Base-by-base conservation (phyloP, 1,139 yeast genomes). In the Pichia kudriavzevii region DNA sequence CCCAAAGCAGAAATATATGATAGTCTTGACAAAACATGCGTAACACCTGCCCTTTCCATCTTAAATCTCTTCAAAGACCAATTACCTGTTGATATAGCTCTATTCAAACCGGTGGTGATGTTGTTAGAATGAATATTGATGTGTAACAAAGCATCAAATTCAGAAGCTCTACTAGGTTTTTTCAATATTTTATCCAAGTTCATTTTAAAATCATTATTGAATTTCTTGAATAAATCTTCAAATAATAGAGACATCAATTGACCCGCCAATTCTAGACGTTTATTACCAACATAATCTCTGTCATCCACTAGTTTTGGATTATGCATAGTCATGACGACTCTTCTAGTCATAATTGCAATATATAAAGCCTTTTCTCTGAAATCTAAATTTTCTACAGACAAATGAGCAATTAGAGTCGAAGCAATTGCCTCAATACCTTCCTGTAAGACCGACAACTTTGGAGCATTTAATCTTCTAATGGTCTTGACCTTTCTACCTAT, bases 1-100 rank as follows among this genome's bases (percentile, higher is more conserved):
- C 99, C 99, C 44, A 91, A 66, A 0, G 98, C 99, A 9, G 94
- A 79, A 35, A 91, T 91, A 57, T 87, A 91, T 22, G 95, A 83
- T 40, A 91, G 66, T 55, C 99, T 71, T 40, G 94, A 80, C 38
- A 91, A 67, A 30, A 91, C 97, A 57, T 91, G 98, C 4, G 99
- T 93, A 33, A 91, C 98, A 63, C 99, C 99, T 0, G 99, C 98
- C 45, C 98, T 76, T 64, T 93, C 98, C 99, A 91, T 91, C 79
- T 88, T 91, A 69, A 91, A 91, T 66, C 99, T 85, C 62, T 91
- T 91, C 56, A 91, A 70, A 1, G 96, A 85, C 99, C 99, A 91
- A 58, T 91, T 91, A 49, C 99, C 99, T 0, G 99, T 91, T 6
- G 97, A 88, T 37, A 91, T 91, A 26, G 99, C 96, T 50, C 98